Percentiles rank a stretch among this genome's conserved stretches.
Evolutionary conservation across 2,329 filamentous ascomycete species (phyloP).

Genomic region (Xenosphaeropsis pyriputrescens): DNA sequence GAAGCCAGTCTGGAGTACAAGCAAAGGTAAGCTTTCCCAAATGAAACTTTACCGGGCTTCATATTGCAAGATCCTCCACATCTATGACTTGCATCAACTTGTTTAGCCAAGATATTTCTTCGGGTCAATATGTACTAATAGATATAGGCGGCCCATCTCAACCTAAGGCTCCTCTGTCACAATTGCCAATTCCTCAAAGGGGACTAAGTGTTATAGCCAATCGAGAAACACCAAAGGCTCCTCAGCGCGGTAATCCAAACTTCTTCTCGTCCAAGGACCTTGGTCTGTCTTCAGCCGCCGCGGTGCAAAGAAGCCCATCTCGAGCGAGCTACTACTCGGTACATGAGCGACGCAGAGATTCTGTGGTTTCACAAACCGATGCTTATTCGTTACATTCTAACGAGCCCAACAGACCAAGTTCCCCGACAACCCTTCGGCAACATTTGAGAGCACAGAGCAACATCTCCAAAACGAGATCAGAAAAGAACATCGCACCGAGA

Average conservation of each 20-base stretch:
- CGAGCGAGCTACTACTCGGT: conserved; percentile 33
- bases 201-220: conserved; percentile 17
- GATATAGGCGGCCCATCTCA: not conserved
- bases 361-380: conserved; percentile 39
- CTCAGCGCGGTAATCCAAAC: conserved; percentile 22
- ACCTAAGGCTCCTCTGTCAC: conserved; percentile 6
- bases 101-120: too few relatives aligned
- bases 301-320: conserved; percentile 23
- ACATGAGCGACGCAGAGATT: conserved; percentile 35
- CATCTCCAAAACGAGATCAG: conserved; percentile 18
- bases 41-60: conserved; percentile 5
- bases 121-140: too few relatives aligned
- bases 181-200: conserved; percentile 17
- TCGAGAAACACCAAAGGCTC: conserved; percentile 20
- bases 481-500: conserved; percentile 17
- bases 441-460: conserved; percentile 16
- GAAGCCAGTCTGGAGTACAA: conserved; percentile 11
- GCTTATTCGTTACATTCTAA: conserved; percentile 34
- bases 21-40: conserved; percentile 7
- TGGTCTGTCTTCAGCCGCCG: conserved; percentile 10
- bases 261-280: conserved; percentile 25
- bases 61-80: conserved; percentile 9
- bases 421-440: conserved; percentile 22
- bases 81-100: too few relatives aligned
- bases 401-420: conserved; percentile 26